These are phyloP conservation scores for Domatiomyces globalis DNA, from an alignment of 2,329 filamentous ascomycete species.

Conservation along the genomic window DNA sequence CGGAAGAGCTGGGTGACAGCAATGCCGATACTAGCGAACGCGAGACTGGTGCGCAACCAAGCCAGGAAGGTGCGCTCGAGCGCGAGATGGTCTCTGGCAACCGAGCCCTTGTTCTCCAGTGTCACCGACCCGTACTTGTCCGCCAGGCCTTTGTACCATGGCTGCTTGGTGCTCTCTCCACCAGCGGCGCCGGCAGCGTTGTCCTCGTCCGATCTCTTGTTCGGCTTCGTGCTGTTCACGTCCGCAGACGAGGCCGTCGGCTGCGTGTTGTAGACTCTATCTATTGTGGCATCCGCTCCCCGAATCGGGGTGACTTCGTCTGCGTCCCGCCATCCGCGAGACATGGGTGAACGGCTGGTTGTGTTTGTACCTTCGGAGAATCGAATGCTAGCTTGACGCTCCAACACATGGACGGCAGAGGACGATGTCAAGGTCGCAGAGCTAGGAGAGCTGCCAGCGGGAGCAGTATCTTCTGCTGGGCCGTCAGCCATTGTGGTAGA, in stretches of 20 bases:
- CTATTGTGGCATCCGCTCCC: slow-evolving; percentile 7
- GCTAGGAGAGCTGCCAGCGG: neutral
- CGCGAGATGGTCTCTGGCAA: slow-evolving; percentile 51
- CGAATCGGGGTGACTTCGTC: slow-evolving; percentile 17
- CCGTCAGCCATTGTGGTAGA: neutral
- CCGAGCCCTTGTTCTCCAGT: slow-evolving; percentile 52
- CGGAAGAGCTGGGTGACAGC: slow-evolving; percentile 54
- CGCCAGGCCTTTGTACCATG: slow-evolving; percentile 36
- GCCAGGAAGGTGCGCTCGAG: slow-evolving; percentile 54
- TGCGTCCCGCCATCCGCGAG: slow-evolving; percentile 6
- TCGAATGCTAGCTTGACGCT: slow-evolving; percentile 10
- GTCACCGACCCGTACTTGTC: slow-evolving; percentile 50
- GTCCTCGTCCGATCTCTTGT: neutral
- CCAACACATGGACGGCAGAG: neutral
- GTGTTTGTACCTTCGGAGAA: slow-evolving; percentile 13
- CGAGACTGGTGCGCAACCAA: slow-evolving; percentile 52
- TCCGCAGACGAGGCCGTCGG: neutral
- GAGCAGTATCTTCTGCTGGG: neutral
- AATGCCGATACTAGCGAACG: slow-evolving; percentile 52
- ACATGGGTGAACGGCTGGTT: slow-evolving; percentile 10
- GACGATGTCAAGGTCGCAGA: neutral
- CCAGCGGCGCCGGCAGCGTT: neutral
- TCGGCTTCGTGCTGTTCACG: neutral
- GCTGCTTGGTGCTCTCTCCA: slow-evolving; percentile 3
- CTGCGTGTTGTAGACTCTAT: slow-evolving; percentile 12